Evolutionary conservation across 768 basidiomycete genomes (phyloP).

Genomic region (Pisolithus tinctorius): DNA sequence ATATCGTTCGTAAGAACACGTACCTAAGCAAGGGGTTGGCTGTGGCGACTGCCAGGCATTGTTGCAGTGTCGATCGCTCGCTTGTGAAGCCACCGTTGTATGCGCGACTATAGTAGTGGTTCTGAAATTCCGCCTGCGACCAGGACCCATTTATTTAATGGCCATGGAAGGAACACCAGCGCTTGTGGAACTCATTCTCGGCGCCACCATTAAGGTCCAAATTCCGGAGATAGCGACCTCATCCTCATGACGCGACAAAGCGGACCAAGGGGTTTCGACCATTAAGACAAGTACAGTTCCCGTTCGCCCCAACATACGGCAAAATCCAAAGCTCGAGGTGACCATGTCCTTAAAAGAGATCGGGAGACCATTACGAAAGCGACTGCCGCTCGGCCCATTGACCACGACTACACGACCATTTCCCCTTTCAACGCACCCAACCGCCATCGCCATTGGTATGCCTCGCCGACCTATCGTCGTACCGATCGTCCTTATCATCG

Average conservation of each 20-base stretch:
- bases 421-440: constrained; percentile 60
- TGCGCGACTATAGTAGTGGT: not conserved
- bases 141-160: constrained; percentile 4
- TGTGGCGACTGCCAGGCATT: too few species aligned
- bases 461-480: constrained; percentile 68
- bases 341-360: constrained; percentile 47
- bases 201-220: constrained; percentile 14
- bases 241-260: constrained; percentile 27
- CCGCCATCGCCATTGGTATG: constrained; percentile 72
- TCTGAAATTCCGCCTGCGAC: constrained; percentile 2
- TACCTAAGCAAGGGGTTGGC: not conserved
- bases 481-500: constrained; percentile 79
- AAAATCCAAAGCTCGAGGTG: constrained; percentile 32
- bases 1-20: not conserved
- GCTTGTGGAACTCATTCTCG: constrained; percentile 17
- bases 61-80: too few species aligned
- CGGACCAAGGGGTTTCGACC: constrained; percentile 31
- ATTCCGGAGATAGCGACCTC: constrained; percentile 21
- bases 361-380: constrained; percentile 34
- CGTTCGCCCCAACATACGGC: constrained; percentile 31
- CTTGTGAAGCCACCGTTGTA: not conserved
- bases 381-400: constrained; percentile 20
- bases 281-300: constrained; percentile 32
- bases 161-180: constrained; percentile 2
- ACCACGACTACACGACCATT: constrained; percentile 29